Base-by-base conservation (phyloP, 345 rosid species). In the Cardamine occulta region DNA sequence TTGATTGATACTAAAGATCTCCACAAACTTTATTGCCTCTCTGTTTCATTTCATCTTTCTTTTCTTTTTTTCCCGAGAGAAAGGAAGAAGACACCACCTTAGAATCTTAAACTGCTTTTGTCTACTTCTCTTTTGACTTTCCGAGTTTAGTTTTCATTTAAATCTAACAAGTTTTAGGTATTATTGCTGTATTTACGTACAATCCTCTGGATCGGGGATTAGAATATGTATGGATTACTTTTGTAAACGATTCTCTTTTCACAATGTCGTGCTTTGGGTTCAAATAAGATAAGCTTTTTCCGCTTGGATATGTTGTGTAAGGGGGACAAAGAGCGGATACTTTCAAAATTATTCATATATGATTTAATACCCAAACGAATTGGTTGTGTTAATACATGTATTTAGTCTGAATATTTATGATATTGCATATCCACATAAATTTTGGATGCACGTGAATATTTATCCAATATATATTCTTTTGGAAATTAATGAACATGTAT, bases 1-100 rank as follows among this genome's bases (percentile, higher is more conserved):
- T 69, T 70, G 71, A 57, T 26, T 57, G 76, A 77, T 70, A 77
- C 21, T 77, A 48, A 29, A 70, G 79, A 59, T 67, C 61, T 56
- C 23, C 48, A 64, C 48, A 64, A 77, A 48, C 49, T 71, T 77
- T 71, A 76, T 56, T 70, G 76, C 76, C 72, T 56, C 61, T 64
- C 72, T 64, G 72, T 64, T 77, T 64, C 37, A 57, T 63, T 55
- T 69, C 74, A 53, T 68, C 63, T 76, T 75, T 74, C 48, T 14
- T 66, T 74, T 67, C 56, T 2, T 55, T 47, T 77, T 70, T 40
- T 2, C 67, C 72, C 48, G 19, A 72, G 61, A 66, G 72, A 77
- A 74, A 77, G 80, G 76, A 63, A 70, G 71, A 70, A 63, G 72
- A 72, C 80, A 70, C 72, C 76, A 70, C 45, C 45, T 57, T 70